Percentiles rank a stretch among this genome's conserved stretches.
Evolutionary conservation across 352 stramenopile genomes (phyloP).

Genomic region (Phytophthora citrophthora): DNA sequence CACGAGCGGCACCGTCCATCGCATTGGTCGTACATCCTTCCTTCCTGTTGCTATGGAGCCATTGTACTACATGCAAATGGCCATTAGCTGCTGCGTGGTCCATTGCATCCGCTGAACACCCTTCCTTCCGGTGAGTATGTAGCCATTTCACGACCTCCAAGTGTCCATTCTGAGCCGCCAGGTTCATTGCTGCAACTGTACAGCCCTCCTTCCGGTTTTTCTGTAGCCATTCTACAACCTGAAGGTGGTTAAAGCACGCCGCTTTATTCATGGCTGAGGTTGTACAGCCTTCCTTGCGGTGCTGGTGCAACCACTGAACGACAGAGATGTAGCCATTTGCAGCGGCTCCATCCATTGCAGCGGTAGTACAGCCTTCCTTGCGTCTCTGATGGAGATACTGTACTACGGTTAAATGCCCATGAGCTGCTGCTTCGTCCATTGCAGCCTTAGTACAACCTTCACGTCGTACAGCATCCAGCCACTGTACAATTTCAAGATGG

Average conservation of each 20-base stretch:
- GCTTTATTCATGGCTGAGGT: constrained; percentile 32
- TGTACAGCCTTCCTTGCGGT: constrained; percentile 35
- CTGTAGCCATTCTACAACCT: constrained; percentile 37
- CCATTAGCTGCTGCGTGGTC: constrained; percentile 30
- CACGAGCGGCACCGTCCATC: constrained; percentile 27
- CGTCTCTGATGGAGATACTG: constrained; percentile 32
- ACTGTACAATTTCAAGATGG: constrained; percentile 35
- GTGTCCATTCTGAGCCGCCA: constrained; percentile 27
- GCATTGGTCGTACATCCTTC: constrained; percentile 31
- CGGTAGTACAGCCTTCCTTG: constrained; percentile 36
- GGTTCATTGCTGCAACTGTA: constrained; percentile 30
- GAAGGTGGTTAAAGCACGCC: constrained; percentile 17
- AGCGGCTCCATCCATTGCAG: constrained; percentile 34
- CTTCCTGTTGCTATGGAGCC: constrained; percentile 23
- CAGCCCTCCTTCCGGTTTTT: constrained; percentile 31
- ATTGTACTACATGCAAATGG: constrained; percentile 30
- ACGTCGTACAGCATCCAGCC: constrained; percentile 24
- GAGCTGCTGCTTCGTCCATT: constrained; percentile 37
- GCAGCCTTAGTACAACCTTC: constrained; percentile 37
- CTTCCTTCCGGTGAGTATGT: constrained; percentile 20
- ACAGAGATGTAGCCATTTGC: constrained; percentile 34
- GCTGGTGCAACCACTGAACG: constrained; percentile 34
- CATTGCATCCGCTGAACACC: constrained; percentile 27
- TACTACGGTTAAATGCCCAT: constrained; percentile 30
- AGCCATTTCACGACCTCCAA: constrained; percentile 32